A percentile compares a stretch with the other conserved stretches of the same genome.
These are phyloP conservation scores for Gossypium trilobum DNA, from an alignment of 441 rosid species.

Conservation along the genomic window DNA sequence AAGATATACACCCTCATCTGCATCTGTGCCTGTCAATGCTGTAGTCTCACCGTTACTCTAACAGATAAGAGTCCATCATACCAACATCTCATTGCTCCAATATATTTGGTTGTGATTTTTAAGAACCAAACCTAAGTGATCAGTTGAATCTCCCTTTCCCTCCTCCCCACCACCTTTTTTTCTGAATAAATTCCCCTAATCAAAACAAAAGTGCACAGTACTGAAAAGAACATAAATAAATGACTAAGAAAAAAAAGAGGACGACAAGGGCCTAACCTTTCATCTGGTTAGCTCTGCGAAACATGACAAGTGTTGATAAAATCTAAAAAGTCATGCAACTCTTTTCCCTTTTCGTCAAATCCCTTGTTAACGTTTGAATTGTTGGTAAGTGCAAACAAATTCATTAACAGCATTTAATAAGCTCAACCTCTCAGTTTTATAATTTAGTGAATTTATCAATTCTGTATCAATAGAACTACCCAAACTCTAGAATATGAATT, in stretches of 20 bases:
- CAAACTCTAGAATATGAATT: too few relatives aligned
- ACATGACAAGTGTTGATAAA: background rate
- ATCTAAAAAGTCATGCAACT: background rate
- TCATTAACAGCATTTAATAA: too few relatives aligned
- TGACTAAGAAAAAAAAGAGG: background rate
- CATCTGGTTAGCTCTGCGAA: too few relatives aligned
- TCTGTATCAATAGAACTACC: too few relatives aligned
- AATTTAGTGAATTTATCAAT: too few relatives aligned
- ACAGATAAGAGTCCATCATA: background rate
- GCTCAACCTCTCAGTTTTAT: too few relatives aligned
- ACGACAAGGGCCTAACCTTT: background rate
- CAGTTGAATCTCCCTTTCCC: background rate
- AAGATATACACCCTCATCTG: too few relatives aligned
- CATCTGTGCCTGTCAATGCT: background rate
- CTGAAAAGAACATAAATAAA: too few relatives aligned
- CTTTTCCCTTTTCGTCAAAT: background rate
- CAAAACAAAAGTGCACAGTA: slow-evolving; percentile 9
- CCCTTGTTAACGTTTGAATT: background rate
- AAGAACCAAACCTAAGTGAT: background rate
- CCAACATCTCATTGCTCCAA: background rate
- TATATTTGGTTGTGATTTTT: background rate
- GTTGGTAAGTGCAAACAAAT: too few relatives aligned
- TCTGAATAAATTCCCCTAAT: background rate
- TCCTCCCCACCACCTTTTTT: too few relatives aligned
- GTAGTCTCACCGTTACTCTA: background rate